Percentiles rank a stretch among this genome's conserved stretches.
These are phyloP conservation scores for Pezicula carpinea DNA, from an alignment of 2,329 filamentous ascomycete genomes.

Conservation along the genomic window DNA sequence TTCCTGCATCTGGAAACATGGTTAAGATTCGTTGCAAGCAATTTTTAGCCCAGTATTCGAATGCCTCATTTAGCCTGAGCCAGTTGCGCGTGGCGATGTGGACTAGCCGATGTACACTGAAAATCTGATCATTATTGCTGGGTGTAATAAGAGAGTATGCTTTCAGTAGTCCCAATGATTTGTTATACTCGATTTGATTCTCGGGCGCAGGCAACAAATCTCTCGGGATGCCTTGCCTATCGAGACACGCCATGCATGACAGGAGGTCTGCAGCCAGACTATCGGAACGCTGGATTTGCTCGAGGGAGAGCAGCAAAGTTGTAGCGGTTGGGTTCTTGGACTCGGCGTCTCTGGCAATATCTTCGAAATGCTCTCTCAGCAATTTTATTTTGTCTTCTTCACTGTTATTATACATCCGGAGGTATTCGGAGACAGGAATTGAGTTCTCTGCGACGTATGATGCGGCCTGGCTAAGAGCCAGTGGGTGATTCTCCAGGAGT, in stretches of 20 bases:
- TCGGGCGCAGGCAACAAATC: neutral
- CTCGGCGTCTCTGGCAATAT: neutral
- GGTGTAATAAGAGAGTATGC: conserved; percentile 5
- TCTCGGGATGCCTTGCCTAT: conserved; percentile 1
- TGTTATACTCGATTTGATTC: neutral
- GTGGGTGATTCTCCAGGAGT: conserved; percentile 1
- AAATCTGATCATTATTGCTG: neutral
- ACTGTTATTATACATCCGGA: neutral
- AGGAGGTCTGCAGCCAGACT: conserved; percentile 4
- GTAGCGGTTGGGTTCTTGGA: conserved; percentile 5
- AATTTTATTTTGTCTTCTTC: conserved; percentile 2
- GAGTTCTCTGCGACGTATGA: conserved; percentile 2
- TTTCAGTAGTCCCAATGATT: conserved; percentile 2
- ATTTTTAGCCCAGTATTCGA: neutral
- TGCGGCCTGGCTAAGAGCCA: conserved; percentile 4
- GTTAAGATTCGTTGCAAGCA: neutral
- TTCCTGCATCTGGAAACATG: neutral
- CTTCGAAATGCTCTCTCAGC: conserved; percentile 8
- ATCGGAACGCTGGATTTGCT: conserved; percentile 7
- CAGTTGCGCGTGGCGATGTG: conserved; percentile 2
- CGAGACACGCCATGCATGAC: conserved; percentile 5
- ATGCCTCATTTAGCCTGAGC: neutral
- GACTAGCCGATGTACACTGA: conserved; percentile 4
- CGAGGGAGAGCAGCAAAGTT: conserved; percentile 9
- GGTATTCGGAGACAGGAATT: neutral